Conservation (phyloP, 306 rosid species). For the Quillaja saponaria region DNA sequence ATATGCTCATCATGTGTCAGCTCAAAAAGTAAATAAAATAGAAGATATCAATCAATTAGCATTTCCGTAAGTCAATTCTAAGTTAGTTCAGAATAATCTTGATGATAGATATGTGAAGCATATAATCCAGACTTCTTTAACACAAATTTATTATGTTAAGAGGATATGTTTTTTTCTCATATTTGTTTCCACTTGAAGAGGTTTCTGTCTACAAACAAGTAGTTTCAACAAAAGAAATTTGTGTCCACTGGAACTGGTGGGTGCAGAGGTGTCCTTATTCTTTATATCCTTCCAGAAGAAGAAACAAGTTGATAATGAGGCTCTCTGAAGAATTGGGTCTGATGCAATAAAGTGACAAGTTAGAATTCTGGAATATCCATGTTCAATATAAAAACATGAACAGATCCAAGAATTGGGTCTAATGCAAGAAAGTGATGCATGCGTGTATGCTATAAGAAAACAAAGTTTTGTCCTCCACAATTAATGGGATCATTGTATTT, state of each 20-base stretch:
- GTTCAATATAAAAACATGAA: background rate
- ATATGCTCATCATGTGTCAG: too few relatives aligned
- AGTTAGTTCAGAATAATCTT: too few relatives aligned
- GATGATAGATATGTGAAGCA: too few relatives aligned
- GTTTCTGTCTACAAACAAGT: too few relatives aligned
- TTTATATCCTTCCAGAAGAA: background rate
- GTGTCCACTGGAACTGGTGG: background rate
- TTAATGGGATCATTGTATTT: constrained; percentile 37
- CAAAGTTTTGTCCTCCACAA: constrained; percentile 51
- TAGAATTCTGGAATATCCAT: too few relatives aligned
- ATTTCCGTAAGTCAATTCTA: too few relatives aligned
- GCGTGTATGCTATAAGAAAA: background rate
- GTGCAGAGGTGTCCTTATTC: background rate
- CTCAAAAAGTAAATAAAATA: too few relatives aligned
- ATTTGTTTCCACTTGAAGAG: too few relatives aligned
- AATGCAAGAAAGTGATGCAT: background rate
- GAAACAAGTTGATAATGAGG: background rate
- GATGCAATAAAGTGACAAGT: constrained; percentile 4
- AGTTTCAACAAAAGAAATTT: too few relatives aligned
- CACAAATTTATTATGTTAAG: too few relatives aligned
- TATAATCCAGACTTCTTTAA: too few relatives aligned
- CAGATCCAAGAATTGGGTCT: background rate
- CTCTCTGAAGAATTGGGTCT: constrained; percentile 11
- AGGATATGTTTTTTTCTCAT: background rate
- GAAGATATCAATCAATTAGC: too few relatives aligned